Base-by-base conservation (phyloP, 306 rosid genomes). In the Aeschynomene evenia region DNA sequence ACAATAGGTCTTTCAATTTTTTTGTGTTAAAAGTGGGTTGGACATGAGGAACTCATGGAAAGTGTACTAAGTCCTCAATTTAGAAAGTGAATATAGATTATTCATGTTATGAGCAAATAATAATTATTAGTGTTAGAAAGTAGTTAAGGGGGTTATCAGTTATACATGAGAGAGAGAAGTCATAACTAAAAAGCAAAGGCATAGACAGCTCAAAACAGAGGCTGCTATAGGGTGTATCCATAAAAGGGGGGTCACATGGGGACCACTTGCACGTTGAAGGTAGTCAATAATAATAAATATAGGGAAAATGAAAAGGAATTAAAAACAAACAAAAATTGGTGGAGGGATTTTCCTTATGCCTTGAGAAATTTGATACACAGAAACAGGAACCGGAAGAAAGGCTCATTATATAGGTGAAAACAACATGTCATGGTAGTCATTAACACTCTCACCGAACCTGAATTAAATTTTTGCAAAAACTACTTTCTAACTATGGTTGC, bases 361-460 rank as follows among this genome's bases (percentile, higher is more conserved):
- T 5, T 9, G 43, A 43, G 20, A 40, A 70, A 53, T 31, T 64
- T 5, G 18, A 23, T 19, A 23, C 24, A 49, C 43, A 3, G 29
- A 64, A 51, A 29, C 26, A 29, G 36, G 18, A 45, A 59, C 52
- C 6, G 42, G 31, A 76, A 58, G 45, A 10, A 34, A 60, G 45
- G 55, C 43, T 68, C 46, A 43, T 79, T 54, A 46, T 46, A 13
- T 46, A 16, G 5, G 18, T 21, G 51, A 80, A 51, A 76, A 66
- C 60, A 64, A 70, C 66, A 49, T 56, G 40, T 63, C 77, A 5
- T 43, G 51, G 21, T 37, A 77, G 65, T 59, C 77, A 71, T 59
- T 58, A 65, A 76, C 10, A 0, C 43, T 33, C 80, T 71, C 82
- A 85, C 82, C 90, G 20, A 85, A 85, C 86, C 6, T 40, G 6